Conservation (phyloP, 495 filamentous ascomycete genomes). For the Alectoria sarmentosa region DNA sequence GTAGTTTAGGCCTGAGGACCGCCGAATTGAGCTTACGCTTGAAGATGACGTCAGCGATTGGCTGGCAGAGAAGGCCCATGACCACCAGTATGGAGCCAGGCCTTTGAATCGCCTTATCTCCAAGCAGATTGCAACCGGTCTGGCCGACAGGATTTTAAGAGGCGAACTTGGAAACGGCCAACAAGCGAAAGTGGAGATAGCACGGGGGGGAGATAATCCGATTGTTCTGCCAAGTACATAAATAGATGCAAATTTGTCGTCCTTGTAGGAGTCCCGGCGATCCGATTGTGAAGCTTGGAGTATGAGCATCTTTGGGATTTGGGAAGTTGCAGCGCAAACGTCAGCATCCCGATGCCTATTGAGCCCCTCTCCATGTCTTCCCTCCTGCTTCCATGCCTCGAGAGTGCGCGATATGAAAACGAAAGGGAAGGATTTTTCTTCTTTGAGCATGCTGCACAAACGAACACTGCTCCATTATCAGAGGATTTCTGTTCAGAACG, state of each 20-base stretch:
- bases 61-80: constrained; percentile 83
- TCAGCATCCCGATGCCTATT: too few species aligned
- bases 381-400: not conserved
- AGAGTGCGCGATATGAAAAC: not conserved
- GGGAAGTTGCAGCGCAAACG: too few species aligned
- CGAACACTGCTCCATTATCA: not conserved
- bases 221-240: constrained; percentile 30
- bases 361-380: not conserved
- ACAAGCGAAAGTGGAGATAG: constrained; percentile 58
- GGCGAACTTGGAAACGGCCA: constrained; percentile 74
- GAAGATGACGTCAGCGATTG: constrained; percentile 67
- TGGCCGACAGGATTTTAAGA: constrained; percentile 87
- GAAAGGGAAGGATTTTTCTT: not conserved
- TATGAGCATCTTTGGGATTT: too few species aligned
- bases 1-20: constrained; percentile 74
- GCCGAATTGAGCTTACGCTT: constrained; percentile 71
- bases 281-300: not conserved
- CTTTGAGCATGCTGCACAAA: not conserved
- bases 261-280: not conserved
- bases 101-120: constrained; percentile 87
- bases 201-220: constrained; percentile 45
- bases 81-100: constrained; percentile 86
- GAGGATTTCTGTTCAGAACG: not conserved
- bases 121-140: constrained; percentile 77
- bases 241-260: not conserved